These are phyloP conservation scores for Mycena sp. DNA, from an alignment of 1,284 basidiomycete species.

Conservation along the genomic window DNA sequence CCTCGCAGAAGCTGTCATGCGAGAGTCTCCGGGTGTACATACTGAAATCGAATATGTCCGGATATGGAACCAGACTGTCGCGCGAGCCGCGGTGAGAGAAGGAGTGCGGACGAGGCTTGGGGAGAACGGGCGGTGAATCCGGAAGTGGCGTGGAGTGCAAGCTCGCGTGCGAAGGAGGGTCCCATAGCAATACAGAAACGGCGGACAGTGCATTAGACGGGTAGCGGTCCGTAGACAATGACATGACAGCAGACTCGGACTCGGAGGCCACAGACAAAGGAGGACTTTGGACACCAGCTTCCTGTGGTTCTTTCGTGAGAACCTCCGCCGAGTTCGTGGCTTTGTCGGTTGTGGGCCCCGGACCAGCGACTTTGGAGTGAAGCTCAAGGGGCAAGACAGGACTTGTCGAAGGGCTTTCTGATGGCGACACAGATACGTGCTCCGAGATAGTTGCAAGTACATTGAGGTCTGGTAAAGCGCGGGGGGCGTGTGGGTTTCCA, in stretches of 20 bases:
- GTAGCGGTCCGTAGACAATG: slow-evolving; percentile 24
- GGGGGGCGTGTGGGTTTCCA: not conserved
- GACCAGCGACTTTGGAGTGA: too few relatives aligned
- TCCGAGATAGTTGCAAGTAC: slow-evolving; percentile 2
- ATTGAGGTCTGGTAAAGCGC: not conserved
- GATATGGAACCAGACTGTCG: slow-evolving; percentile 32
- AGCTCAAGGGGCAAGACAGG: not conserved
- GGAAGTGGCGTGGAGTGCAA: slow-evolving; percentile 30
- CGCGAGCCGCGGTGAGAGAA: not conserved
- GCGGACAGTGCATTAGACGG: slow-evolving; percentile 31
- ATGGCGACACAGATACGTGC: not conserved
- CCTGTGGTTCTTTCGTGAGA: not conserved
- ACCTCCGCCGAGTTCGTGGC: too few relatives aligned
- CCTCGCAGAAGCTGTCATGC: slow-evolving; percentile 18
- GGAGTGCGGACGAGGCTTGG: slow-evolving; percentile 9
- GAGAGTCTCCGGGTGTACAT: slow-evolving; percentile 32
- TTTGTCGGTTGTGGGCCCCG: too few relatives aligned
- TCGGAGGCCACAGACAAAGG: not conserved
- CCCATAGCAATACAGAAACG: slow-evolving; percentile 31
- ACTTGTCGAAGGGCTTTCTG: not conserved
- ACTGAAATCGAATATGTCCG: slow-evolving; percentile 36
- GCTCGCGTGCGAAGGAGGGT: slow-evolving; percentile 25
- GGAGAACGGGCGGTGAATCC: not conserved
- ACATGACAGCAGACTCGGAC: not conserved
- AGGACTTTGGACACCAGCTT: not conserved